These are phyloP conservation scores for Prosopis cineraria DNA, from an alignment of 306 rosid genomes.

Conservation along the genomic window DNA sequence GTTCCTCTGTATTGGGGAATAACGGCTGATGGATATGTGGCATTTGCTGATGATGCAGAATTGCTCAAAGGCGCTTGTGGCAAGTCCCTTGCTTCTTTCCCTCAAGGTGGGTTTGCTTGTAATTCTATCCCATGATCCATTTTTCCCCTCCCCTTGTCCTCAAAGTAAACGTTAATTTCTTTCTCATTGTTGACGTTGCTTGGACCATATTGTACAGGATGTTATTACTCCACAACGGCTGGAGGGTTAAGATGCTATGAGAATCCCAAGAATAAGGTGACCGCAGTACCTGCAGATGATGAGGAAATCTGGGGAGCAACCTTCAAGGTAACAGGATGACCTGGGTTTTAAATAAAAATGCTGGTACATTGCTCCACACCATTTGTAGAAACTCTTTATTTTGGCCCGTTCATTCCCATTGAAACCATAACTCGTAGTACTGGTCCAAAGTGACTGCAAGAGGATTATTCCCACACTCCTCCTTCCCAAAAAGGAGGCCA, in stretches of 20 bases:
- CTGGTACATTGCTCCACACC: constrained; percentile 6
- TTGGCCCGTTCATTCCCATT: neutral
- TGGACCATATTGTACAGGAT: constrained; percentile 54
- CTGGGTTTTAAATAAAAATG: neutral
- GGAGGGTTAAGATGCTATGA: constrained; percentile 90
- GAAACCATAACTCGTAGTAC: neutral
- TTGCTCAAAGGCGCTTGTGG: constrained; percentile 94
- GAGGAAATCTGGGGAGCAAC: constrained; percentile 99
- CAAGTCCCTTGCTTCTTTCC: constrained; percentile 98
- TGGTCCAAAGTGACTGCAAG: neutral
- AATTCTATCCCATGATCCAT: no score
- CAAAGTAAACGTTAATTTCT: neutral
- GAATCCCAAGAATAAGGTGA: constrained; percentile 87
- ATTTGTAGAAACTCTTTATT: constrained; percentile 10
- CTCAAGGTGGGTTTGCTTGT: constrained; percentile 66
- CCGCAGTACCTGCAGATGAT: constrained; percentile 86
- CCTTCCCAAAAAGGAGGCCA: no score
- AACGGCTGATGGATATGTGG: constrained; percentile 95
- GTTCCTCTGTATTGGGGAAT: constrained; percentile 96
- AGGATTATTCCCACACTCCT: neutral
- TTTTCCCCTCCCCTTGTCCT: no score
- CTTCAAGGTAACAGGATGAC: constrained; percentile 70
- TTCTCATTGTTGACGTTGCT: constrained; percentile 23
- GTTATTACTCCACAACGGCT: constrained; percentile 79
- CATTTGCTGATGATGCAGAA: constrained; percentile 86